Base-by-base conservation (phyloP, 441 rosid species). In the Euphorbia celastroides region DNA sequence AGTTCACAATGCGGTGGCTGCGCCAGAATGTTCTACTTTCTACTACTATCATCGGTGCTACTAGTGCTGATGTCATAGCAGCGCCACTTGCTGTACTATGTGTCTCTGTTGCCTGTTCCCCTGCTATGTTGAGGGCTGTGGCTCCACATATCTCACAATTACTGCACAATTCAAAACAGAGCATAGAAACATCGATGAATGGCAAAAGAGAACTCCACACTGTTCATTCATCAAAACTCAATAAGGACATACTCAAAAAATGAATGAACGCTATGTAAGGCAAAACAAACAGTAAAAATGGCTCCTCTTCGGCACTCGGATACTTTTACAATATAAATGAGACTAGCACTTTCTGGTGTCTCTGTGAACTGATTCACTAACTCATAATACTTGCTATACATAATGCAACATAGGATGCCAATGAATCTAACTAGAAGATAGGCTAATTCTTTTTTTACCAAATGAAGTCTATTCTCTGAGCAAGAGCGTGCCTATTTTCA, bases 141-240 rank as follows among this genome's bases (percentile, higher is more conserved):
- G 76, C 77, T 48, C 78, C 77, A 51, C 92, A 86, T 26, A 86
- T 86, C 80, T 86, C 91, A 67, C 91, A 94, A 32, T 77, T 78
- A 86, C 97, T 94, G 75, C 54, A 61, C 73, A 60, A 14, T 23
- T 17, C 17, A 5, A 31, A 26, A 22, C 14, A 27, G 6, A 34
- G 51, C 19, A 60, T 7, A n/a, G 23, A 7, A 64, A 28, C 28
- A 69, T 26, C n/a, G 9, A 34, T 11, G 56, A 60, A 23, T 3
- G n/a, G n/a, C n/a, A n/a, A n/a, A n/a, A n/a, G n/a, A n/a, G n/a
- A n/a, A n/a, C n/a, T n/a, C n/a, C n/a, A n/a, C n/a, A n/a, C n/a
- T n/a, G n/a, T n/a, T n/a, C n/a, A n/a, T n/a, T n/a, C n/a, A n/a
- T n/a, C n/a, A n/a, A n/a, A n/a, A 20, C 5, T 22, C 48, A 22